These are phyloP conservation scores for Yamadazyma spencermartinsiae DNA, from an alignment of 1,139 yeast species.

Conservation along the genomic window DNA sequence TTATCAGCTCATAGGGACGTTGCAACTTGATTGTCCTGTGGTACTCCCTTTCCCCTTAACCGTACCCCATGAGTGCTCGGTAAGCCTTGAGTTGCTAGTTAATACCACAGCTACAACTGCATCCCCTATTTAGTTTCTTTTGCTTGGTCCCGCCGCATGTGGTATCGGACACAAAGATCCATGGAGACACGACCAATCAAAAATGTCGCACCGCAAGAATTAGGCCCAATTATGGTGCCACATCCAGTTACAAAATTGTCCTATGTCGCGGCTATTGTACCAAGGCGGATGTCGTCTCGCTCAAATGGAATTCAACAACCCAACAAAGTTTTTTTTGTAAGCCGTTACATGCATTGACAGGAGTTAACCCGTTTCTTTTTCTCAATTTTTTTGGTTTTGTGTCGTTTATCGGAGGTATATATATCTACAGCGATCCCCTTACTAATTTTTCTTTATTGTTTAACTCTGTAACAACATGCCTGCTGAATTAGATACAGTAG, in stretches of 20 bases:
- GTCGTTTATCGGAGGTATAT: not conserved
- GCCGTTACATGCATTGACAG: constrained; percentile 1
- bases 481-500: constrained; percentile 51
- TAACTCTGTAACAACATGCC: not conserved
- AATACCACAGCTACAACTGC: no score
- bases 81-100: no score
- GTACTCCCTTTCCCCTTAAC: no score
- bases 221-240: not conserved
- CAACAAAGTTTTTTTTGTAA: not conserved
- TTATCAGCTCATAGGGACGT: no score
- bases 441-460: not conserved
- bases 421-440: not conserved
- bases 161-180: not conserved
- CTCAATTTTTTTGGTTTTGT: not conserved
- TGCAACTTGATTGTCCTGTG: no score
- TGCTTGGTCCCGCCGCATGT: no score
- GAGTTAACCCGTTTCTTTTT: not conserved
- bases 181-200: no score
- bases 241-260: not conserved
- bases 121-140: no score
- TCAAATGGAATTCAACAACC: not conserved
- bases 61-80: no score
- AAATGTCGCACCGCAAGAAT: no score
- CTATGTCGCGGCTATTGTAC: not conserved
- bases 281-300: not conserved